Evolutionary conservation across 108 stramenopile genomes (phyloP), one percentile per base, ranked within the genome.

Genomic region (Pseudonitzschia multiseries): DNA sequence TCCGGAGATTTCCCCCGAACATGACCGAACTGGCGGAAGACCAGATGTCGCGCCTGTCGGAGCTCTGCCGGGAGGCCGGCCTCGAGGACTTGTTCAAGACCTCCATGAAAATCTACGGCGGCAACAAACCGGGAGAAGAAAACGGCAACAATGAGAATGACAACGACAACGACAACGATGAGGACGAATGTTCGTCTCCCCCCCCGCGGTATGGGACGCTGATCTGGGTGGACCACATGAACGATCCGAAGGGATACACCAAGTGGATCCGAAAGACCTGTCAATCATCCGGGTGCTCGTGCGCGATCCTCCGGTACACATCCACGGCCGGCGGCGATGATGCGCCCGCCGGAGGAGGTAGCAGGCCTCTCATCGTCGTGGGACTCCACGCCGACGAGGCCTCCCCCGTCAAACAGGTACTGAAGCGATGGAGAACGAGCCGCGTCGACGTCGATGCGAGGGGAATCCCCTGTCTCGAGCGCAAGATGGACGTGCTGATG

Each of bases 191-290:
- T 4, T 12, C 21, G 5, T 2, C 22, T 51, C 36, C 36, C 4
- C 36, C 2, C 8, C 9, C 26, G 54, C 17, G 20, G 50, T 83
- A 85, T 56, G 92, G 89, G 17, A 86, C 78, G 0, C 64, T 93
- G 70, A 71, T 88, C 32, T 78, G 76, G 69, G 89, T 93, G 15
- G 92, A 93, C 77, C 89, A 93, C 72, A 93, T 93, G 89, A 88
- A 89, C 68, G 74, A 90, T 76, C 26, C 54, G 4, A 93, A 87
- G 70, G 65, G 77, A 4, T 93, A 93, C 70, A 74, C 83, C 27
- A 89, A 89, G 57, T 93, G 89, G 89, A 68, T 93, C 1, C 70
- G 79, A 54, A 90, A 89, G 53, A 62, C 81, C 24, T 68, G 76
- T 36, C 26, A 73, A 62, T 65, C 78, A 21, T 33, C 64, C 5